Conservation (phyloP, 208 protist genomes). For the Trypanosoma brucei region DNA sequence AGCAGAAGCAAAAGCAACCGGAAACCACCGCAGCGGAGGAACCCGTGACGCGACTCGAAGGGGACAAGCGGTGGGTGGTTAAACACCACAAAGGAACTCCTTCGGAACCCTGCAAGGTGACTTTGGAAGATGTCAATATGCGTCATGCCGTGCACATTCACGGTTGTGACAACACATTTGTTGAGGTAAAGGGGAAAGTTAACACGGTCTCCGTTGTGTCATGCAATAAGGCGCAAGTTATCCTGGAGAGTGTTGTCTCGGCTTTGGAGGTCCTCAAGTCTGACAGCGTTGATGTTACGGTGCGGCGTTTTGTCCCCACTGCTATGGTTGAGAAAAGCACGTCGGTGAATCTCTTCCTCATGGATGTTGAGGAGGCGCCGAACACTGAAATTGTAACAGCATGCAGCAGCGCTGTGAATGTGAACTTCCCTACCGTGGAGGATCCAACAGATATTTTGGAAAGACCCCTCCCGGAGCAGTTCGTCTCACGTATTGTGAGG, state of each 20-base stretch:
- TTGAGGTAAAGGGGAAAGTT: slow-evolving; percentile 71
- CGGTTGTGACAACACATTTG: slow-evolving; percentile 55
- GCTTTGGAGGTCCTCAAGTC: slow-evolving; percentile 72
- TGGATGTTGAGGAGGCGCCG: slow-evolving; percentile 42
- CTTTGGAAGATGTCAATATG: slow-evolving; percentile 57
- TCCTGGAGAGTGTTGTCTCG: slow-evolving; percentile 56
- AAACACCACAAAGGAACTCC: slow-evolving; percentile 46
- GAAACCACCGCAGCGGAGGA: slow-evolving; percentile 1
- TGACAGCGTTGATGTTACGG: slow-evolving; percentile 55
- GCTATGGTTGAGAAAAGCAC: slow-evolving; percentile 58
- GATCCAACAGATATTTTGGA: slow-evolving; percentile 60
- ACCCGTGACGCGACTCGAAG: slow-evolving; percentile 46
- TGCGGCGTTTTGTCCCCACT: slow-evolving; percentile 52
- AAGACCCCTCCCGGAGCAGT: slow-evolving; percentile 74
- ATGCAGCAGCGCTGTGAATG: slow-evolving; percentile 72
- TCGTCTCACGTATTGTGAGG: slow-evolving; percentile 60
- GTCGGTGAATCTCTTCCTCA: slow-evolving; percentile 65
- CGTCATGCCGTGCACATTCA: slow-evolving; percentile 72
- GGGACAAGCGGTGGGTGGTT: slow-evolving; percentile 69
- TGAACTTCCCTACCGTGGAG: slow-evolving; percentile 51
- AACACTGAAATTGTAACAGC: slow-evolving; percentile 74
- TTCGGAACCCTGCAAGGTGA: slow-evolving; percentile 31
- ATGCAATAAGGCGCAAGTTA: slow-evolving; percentile 71
- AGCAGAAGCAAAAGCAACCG: slow-evolving; percentile 8
- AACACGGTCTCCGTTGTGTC: slow-evolving; percentile 71